Conservation (phyloP, 2,329 filamentous ascomycete species). For the Huntiella savannae region DNA sequence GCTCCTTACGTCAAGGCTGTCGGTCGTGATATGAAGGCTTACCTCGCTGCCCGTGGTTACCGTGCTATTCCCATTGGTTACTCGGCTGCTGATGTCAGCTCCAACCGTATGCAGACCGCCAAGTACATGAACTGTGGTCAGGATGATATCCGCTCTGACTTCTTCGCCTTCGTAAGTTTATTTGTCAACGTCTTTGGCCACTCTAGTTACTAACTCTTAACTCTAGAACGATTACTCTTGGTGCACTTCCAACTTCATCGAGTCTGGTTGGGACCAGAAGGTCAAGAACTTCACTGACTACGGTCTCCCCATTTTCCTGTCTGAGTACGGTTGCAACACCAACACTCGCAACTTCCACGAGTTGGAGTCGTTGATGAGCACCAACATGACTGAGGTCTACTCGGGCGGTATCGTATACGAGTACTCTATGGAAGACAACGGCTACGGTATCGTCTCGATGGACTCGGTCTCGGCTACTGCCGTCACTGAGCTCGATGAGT, state of each 20-base stretch:
- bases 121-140: conserved; percentile 85
- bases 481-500: conserved; percentile 43
- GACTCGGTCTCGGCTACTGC: conserved; percentile 24
- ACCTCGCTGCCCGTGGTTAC: conserved; percentile 41
- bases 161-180: conserved; percentile 47
- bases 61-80: conserved; percentile 58
- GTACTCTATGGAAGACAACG: conserved; percentile 63
- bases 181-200: neutral
- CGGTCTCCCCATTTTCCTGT: conserved; percentile 80
- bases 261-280: conserved; percentile 71
- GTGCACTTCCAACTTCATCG: conserved; percentile 53
- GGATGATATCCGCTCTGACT: conserved; percentile 69
- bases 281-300: conserved; percentile 75
- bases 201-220: conserved; percentile 16
- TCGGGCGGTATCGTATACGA: conserved; percentile 94
- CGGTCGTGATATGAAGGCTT: conserved; percentile 58
- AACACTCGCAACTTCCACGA: conserved; percentile 70
- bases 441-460: conserved; percentile 63
- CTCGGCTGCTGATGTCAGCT: conserved; percentile 59
- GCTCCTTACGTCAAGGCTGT: conserved; percentile 63
- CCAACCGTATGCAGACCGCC: conserved; percentile 73
- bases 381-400: conserved; percentile 74
- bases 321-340: conserved; percentile 79
- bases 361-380: conserved; percentile 58
- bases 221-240: conserved; percentile 61